Evolutionary conservation across 2,329 filamentous ascomycete genomes (phyloP).

Genomic region (Fusarium illudens): DNA sequence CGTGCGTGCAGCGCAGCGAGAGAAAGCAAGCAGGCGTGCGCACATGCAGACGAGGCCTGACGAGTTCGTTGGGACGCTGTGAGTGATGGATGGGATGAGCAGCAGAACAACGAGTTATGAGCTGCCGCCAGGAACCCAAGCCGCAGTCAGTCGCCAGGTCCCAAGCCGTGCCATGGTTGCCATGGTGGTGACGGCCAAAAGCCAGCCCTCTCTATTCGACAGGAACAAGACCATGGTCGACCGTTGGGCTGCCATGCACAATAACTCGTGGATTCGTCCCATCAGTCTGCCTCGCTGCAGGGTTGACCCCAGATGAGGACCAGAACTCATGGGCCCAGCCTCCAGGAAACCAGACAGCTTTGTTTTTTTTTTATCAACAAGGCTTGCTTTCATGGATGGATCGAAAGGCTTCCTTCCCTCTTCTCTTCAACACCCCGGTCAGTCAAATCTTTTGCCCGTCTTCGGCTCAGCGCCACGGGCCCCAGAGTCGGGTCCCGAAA

Average conservation of each 20-base stretch:
- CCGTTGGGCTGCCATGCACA: constrained; percentile 1
- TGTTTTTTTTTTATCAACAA: background rate
- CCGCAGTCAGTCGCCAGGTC: background rate
- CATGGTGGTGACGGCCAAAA: constrained; percentile 2
- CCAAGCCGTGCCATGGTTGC: background rate
- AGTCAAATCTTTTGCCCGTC: constrained; percentile 18
- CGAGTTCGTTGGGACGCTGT: constrained; percentile 28
- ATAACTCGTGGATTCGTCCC: constrained; percentile 2
- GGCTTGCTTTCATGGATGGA: background rate
- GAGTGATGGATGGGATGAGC: constrained; percentile 2
- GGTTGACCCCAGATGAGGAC: background rate
- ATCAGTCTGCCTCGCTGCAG: background rate
- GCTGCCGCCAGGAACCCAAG: background rate
- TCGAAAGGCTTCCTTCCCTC: constrained; percentile 2
- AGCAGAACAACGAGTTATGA: background rate
- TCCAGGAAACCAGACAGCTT: background rate
- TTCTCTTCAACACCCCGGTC: constrained; percentile 12
- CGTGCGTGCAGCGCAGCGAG: too few species aligned
- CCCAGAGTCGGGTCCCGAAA: constrained; percentile 10
- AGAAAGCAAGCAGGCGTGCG: too few species aligned
- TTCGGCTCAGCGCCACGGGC: constrained; percentile 12
- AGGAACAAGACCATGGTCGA: background rate
- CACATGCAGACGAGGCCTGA: constrained; percentile 32
- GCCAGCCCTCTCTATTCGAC: background rate
- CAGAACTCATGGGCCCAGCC: background rate